Base-by-base conservation (phyloP, 2,329 filamentous ascomycete species). In the Paecilomyces sp. region DNA sequence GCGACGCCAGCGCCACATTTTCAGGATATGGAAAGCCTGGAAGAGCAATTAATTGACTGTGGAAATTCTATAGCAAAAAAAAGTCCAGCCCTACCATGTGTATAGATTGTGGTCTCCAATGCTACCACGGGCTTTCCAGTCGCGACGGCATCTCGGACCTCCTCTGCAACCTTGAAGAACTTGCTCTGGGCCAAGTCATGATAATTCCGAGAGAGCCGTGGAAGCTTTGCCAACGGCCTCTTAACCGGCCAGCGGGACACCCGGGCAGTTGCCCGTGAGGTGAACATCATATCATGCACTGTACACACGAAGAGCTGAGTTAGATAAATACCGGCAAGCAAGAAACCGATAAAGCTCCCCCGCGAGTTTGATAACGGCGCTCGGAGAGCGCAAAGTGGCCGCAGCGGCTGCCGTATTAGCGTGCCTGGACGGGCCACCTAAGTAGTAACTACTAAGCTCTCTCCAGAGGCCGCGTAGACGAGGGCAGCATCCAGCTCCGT, bases 21-120 rank as follows among this genome's bases (percentile, higher is more conserved):
- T 88, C 84, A 0, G 88, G 88, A 66, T 88, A 88, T 2, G 88
- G 87, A 64, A 87, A 89, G 60, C 86, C 86, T 86, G 64, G 12
- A 22, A 15, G 11, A 58, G 18, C 54, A 12, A 30, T 63, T 51
- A 61, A 62, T 58, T 58, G 53, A 24, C 36, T 28, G 25, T 28
- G 6, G 25, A 60, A 25, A 57, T 34, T 57, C 57, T 57, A 31
- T 22, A 24, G 18, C 8, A 25, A 28, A 24, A 28, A 24, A 15
- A 31, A 6, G 30, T 11, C n/a, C 15, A 41, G 30, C 58, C 68
- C 57, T 74, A 81, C 92, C 92, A 76, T 99, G 94, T 1, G 94
- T 99, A 75, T 99, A 97, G 67, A 99, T 97, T 3, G 94, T 96
- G 1, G 91, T 92, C 75, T 99, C 94, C 3, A 99, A 82, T 15